Conservation (phyloP, 306 rosid species). For the Abrus pulchellus region DNA sequence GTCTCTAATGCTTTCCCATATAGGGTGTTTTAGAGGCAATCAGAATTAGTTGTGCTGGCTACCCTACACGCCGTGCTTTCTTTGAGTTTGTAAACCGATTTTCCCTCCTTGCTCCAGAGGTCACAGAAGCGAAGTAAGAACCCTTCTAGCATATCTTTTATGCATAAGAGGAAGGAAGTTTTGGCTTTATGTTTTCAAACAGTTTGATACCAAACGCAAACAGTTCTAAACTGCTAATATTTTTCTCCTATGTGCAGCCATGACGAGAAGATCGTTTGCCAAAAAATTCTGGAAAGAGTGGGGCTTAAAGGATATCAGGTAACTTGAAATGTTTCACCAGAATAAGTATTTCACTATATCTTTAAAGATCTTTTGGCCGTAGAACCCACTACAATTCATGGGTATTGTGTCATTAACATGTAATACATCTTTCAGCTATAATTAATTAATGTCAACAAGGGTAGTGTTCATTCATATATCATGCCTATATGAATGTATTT, state of each 20-base stretch:
- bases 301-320: conserved; percentile 99
- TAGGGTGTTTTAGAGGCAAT: conserved; percentile 99
- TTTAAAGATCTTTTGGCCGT: conserved; percentile 25
- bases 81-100: conserved; percentile 89
- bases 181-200: conserved; percentile 35
- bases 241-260: conserved; percentile 60
- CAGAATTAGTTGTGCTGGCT: conserved; percentile 99
- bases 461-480: conserved; percentile 27
- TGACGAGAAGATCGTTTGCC: conserved; percentile 82
- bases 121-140: conserved; percentile 77
- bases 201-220: conserved; percentile 21
- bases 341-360: conserved; percentile 31
- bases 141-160: conserved; percentile 31
- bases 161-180: conserved; percentile 26
- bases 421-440: conserved; percentile 32
- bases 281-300: conserved; percentile 81
- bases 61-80: conserved; percentile 94
- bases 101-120: conserved; percentile 87
- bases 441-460: conserved; percentile 25
- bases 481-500: conserved; percentile 22
- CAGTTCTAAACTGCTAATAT: conserved; percentile 41
- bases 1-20: conserved; percentile 45
- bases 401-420: conserved; percentile 44
- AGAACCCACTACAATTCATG: conserved; percentile 37
- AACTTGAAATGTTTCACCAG: conserved; percentile 45